Base-by-base conservation (phyloP, 208 protist genomes). In the Crithidia bombi region DNA sequence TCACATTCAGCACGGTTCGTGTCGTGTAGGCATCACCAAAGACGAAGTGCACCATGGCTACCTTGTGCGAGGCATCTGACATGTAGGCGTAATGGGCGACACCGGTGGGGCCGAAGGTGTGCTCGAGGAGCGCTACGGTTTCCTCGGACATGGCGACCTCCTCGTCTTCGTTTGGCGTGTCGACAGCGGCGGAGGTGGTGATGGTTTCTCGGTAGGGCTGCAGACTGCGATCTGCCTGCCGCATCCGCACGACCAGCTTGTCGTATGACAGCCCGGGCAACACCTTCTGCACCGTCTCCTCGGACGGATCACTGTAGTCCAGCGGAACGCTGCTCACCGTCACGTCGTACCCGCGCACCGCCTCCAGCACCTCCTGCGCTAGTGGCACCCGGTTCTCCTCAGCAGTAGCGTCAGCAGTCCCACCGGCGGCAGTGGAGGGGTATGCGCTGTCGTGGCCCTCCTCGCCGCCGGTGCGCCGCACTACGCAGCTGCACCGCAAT, bases 21-120 rank as follows among this genome's bases (percentile, higher is more conserved):
- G 85, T 86, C 7, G 87, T 87, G 67, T 83, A 86, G 44, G 80
- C 80, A 44, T 93, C 85, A 17, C 87, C 87, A 55, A 93, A 93
- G 41, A 93, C n/a, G 69, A 93, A 93, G 26, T 78, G 30, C 41
- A 86, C 75, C 11, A 75, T 56, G 17, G 83, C 78, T 3, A 69
- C 35, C 65, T 83, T 89, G n/a, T 54, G 64, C 17, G 74, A 78
- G 12, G 63, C 19, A 21, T 72, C 52, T 21, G 64, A 59, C 28
- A 68, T 58, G 68, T 71, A 61, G 17, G 39, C 28, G 44, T 66
- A 23, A 47, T 75, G 64, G 21, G 52, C 66, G 14, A 73, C 38
- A 12, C 68, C 78, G 14, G 65, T 65, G 5, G 57, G 70, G 19
- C 69, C 73, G 43, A 65, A 68, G 44, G 74, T 47, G 46, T 38